Base-by-base conservation (phyloP, 306 rosid species). In the Corylus americana region DNA sequence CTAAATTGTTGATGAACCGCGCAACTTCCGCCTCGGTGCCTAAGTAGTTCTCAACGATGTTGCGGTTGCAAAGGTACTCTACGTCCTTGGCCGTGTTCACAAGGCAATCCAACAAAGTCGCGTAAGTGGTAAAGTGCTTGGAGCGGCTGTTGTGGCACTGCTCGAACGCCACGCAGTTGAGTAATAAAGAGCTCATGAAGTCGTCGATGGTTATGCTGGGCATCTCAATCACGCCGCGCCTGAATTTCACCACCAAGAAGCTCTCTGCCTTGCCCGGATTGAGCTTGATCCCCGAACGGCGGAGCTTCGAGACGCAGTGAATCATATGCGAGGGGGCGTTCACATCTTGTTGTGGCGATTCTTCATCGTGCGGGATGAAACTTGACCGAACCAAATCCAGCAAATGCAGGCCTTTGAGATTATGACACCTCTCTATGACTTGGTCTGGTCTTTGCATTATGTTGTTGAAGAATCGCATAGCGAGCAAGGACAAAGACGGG, bases 391-490 rank as follows among this genome's bases (percentile, higher is more conserved):
- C 25, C 27, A 66, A 17, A 27, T 66, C 71, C 3, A 66, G 12
- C 71, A 66, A 66, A 66, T 66, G 71, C 71, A 66, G 3, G 22
- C 71, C 71, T 37, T 64, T 37, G 13, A 66, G 71, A 66, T 37
- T 12, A 4, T 8, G 5, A 25, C 57, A 63, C 74, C 55, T 62
- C 37, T 50, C 75, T 14, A 86, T 71, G 64, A 71, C 55, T 5
- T 27, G 55, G 0, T 80, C 74, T 1, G 81, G 75, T 55, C 89
- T 77, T 27, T 25, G 81, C 78, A 67, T 79, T 22, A 12, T 20
- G 77, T 48, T 7, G 80, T 83, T 83, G 79, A 86, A 86, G 77
- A 86, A 80, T 20, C 58, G 76, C 49, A 86, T 61, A 4, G 83
- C 77, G 8, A 86, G 85, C 31, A 39, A 44, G 10, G 84, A 57